Conservation (phyloP, 1,139 yeast species). For the Insectozyma bohioensis region DNA sequence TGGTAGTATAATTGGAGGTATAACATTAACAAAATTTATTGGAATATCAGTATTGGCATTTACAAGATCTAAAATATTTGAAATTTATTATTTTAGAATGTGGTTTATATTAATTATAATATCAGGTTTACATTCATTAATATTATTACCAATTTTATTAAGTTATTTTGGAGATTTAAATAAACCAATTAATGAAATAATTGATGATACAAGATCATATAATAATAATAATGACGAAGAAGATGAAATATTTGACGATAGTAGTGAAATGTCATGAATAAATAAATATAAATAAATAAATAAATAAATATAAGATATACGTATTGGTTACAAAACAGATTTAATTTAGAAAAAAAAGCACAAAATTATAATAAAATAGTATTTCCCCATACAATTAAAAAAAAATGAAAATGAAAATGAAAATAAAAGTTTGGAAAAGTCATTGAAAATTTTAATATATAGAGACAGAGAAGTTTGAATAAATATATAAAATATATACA, state of each 20-base stretch:
- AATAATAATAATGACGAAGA: slow-evolving; percentile 6
- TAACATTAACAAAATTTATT: slow-evolving; percentile 82
- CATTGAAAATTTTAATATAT: too few relatives aligned
- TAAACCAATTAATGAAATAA: slow-evolving; percentile 8
- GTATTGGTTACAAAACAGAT: too few relatives aligned
- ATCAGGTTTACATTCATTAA: slow-evolving; percentile 76
- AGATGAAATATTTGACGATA: background rate
- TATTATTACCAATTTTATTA: slow-evolving; percentile 73
- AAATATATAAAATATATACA: too few relatives aligned
- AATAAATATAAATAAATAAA: too few relatives aligned
- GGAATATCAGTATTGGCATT: slow-evolving; percentile 88
- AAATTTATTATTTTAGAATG: slow-evolving; percentile 91
- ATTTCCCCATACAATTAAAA: too few relatives aligned
- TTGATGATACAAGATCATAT: slow-evolving; percentile 4
- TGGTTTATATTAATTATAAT: slow-evolving; percentile 81
- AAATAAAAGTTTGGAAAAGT: too few relatives aligned
- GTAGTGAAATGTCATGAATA: slow-evolving; percentile 2
- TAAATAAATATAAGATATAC: too few relatives aligned
- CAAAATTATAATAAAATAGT: too few relatives aligned
- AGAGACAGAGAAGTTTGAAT: too few relatives aligned
- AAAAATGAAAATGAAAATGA: too few relatives aligned
- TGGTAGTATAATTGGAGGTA: slow-evolving; percentile 86
- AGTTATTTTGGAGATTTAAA: slow-evolving; percentile 59
- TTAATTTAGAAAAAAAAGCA: too few relatives aligned
- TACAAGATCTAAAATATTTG: slow-evolving; percentile 83